phyloP scores from a whole-genome alignment of 306 rosid genomes.

The Quercus mongolica region DNA sequence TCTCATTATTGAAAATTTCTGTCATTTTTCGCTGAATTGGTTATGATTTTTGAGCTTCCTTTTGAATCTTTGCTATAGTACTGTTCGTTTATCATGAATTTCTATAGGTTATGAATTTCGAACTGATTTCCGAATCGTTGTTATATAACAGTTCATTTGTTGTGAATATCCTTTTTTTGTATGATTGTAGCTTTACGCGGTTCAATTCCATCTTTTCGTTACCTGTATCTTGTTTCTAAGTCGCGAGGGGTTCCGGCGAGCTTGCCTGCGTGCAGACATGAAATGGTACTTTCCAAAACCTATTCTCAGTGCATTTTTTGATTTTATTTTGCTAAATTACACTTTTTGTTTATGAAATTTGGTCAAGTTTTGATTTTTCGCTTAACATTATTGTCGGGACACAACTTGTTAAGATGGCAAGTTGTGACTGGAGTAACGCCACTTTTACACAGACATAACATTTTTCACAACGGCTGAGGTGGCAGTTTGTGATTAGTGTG shows the following conservation, averaged over 20 bases:
- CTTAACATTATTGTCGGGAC: no score
- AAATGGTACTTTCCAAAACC: slow-evolving; percentile 39
- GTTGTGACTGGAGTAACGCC: no score
- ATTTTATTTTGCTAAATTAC: not conserved
- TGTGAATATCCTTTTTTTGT: not conserved
- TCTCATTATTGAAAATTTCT: not conserved
- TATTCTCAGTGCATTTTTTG: slow-evolving; percentile 3
- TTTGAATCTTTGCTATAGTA: no score
- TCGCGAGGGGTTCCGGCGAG: slow-evolving; percentile 95
- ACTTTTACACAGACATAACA: no score
- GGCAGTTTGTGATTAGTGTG: no score
- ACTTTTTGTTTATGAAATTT: no score
- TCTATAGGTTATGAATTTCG: not conserved
- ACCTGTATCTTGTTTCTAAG: slow-evolving; percentile 90
- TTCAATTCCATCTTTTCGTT: slow-evolving; percentile 88
- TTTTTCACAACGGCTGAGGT: no score
- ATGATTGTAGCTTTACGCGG: slow-evolving; percentile 70
- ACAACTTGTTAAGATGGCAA: no score
- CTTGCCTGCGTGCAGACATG: slow-evolving; percentile 80
- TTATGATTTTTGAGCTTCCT: no score
- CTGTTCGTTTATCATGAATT: not conserved
- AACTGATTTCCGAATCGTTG: not conserved
- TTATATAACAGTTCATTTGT: not conserved
- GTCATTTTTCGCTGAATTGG: no score
- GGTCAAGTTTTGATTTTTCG: no score